A percentile compares a stretch with the other conserved stretches of the same genome.
Conservation (phyloP, 2,329 filamentous ascomycete genomes). For the Fulvia fulva region DNA sequence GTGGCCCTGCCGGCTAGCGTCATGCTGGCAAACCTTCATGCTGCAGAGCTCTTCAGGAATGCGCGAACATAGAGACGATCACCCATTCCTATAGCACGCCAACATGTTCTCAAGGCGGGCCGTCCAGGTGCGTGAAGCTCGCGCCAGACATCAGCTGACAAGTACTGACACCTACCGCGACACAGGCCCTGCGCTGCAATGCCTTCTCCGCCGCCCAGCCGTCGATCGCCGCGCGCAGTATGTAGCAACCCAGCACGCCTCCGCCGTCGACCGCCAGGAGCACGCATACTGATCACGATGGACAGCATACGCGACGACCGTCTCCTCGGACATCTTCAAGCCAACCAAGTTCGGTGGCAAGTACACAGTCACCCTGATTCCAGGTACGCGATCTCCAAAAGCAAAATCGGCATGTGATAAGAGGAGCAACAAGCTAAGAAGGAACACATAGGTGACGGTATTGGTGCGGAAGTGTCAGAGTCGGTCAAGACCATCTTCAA, state of each 20-base stretch:
- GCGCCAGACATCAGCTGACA: slow-evolving; percentile 18
- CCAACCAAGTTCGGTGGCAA: slow-evolving; percentile 98
- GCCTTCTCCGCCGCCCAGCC: slow-evolving; percentile 43
- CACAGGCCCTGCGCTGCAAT: slow-evolving; percentile 54
- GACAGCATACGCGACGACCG: slow-evolving; percentile 69
- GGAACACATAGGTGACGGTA: slow-evolving; percentile 67
- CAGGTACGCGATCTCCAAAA: slow-evolving; percentile 57
- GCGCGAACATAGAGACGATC: not conserved
- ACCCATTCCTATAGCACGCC: not conserved
- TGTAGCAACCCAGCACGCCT: slow-evolving; percentile 26
- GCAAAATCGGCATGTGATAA: slow-evolving; percentile 21
- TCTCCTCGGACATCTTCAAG: slow-evolving; percentile 96
- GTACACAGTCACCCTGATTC: slow-evolving; percentile 98
- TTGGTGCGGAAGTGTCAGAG: slow-evolving; percentile 95
- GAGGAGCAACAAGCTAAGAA: slow-evolving; percentile 15
- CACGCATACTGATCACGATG: slow-evolving; percentile 16
- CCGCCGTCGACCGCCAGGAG: slow-evolving; percentile 14
- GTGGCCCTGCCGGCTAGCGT: not conserved
- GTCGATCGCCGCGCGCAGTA: slow-evolving; percentile 54
- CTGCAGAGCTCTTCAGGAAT: not conserved
- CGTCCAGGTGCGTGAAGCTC: slow-evolving; percentile 19
- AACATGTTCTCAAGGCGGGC: slow-evolving; percentile 26
- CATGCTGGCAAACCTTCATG: slow-evolving; percentile 10
- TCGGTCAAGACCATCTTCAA: slow-evolving; percentile 99
- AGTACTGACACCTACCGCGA: slow-evolving; percentile 14